phyloP scores from a whole-genome alignment of 345 rosid genomes.

The Passiflora organensis region DNA sequence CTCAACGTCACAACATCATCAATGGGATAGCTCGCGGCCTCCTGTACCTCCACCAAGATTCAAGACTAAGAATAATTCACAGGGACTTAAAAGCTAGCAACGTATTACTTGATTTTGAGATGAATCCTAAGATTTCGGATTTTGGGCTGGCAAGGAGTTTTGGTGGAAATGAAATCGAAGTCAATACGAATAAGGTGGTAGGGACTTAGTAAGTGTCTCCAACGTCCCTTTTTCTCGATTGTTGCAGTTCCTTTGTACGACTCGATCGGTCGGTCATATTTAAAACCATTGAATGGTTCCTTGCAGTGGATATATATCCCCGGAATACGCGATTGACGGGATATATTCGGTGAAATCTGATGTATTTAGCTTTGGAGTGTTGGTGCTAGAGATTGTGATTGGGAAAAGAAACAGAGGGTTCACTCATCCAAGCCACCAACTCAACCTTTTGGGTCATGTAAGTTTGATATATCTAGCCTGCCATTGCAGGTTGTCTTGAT shows the following conservation, averaged over 20 bases:
- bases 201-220: conserved; percentile 5
- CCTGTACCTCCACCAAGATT: conserved; percentile 1
- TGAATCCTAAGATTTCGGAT: conserved; percentile 4
- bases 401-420: conserved; percentile 5
- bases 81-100: conserved; percentile 3
- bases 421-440: neutral
- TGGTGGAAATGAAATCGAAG: neutral
- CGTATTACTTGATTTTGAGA: neutral
- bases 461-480: neutral
- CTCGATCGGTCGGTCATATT: neutral
- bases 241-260: neutral
- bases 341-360: neutral
- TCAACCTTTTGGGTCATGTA: conserved; percentile 4
- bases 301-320: conserved; percentile 3
- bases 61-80: conserved; percentile 1
- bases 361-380: neutral
- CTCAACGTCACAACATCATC: neutral
- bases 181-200: neutral
- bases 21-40: conserved; percentile 4
- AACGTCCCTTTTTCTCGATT: neutral
- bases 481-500: neutral
- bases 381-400: conserved; percentile 1
- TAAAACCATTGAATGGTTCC: neutral
- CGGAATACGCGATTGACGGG: neutral
- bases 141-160: conserved; percentile 6